These are phyloP conservation scores for Epithemia pelagica DNA, from an alignment of 108 stramenopile species.

Conservation along the genomic window DNA sequence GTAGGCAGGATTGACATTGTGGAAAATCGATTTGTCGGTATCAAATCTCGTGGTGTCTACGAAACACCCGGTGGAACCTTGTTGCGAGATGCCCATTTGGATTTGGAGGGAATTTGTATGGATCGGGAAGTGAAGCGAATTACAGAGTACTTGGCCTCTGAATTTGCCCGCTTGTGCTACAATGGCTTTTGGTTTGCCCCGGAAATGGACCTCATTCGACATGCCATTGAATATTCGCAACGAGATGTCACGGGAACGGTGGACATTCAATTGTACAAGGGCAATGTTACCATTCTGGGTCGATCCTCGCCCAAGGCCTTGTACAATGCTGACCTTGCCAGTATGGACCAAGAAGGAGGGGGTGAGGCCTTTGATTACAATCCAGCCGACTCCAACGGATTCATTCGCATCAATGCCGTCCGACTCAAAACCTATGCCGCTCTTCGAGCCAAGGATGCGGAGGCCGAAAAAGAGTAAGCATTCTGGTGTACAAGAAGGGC, in stretches of 20 bases:
- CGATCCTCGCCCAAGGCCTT: constrained; percentile 81
- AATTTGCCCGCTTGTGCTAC: constrained; percentile 97
- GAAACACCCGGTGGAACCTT: constrained; percentile 98
- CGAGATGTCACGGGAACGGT: constrained; percentile 88
- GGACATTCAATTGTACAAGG: constrained; percentile 92
- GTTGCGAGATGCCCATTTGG: constrained; percentile 93
- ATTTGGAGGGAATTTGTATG: constrained; percentile 92
- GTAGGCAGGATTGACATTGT: constrained; percentile 98
- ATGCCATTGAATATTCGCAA: constrained; percentile 84
- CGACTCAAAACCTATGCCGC: constrained; percentile 97
- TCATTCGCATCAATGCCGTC: constrained; percentile 96
- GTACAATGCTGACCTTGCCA: constrained; percentile 95
- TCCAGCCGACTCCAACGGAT: constrained; percentile 95
- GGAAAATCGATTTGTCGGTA: constrained; percentile 99
- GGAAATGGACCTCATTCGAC: constrained; percentile 95
- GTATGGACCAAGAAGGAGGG: constrained; percentile 98
- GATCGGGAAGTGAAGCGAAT: constrained; percentile 98
- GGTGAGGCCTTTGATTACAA: constrained; percentile 96
- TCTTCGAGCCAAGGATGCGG: constrained; percentile 72
- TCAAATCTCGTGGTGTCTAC: constrained; percentile 98
- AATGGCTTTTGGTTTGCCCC: constrained; percentile 99
- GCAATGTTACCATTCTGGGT: constrained; percentile 84
- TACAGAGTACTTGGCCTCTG: constrained; percentile 79
- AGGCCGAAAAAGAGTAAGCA: neutral
- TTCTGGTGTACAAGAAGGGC: no score